Conservation (phyloP, 352 stramenopile genomes). For the Phytophthora pseudosyringae region DNA sequence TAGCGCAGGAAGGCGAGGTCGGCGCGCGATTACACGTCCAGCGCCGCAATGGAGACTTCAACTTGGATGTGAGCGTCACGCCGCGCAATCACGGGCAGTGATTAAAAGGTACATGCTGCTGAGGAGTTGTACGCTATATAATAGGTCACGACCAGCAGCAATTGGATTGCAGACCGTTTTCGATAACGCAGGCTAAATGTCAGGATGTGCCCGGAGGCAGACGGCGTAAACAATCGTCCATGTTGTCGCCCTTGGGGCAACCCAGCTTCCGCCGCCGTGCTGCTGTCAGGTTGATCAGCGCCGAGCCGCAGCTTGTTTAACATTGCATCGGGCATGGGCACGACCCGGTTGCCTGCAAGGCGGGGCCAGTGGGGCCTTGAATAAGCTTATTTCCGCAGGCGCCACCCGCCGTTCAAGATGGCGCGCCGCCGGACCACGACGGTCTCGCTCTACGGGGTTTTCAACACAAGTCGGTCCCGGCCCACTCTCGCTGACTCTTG, state of each 20-base stretch:
- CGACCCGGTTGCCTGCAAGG: background rate
- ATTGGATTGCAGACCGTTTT: no score
- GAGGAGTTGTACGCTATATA: no score
- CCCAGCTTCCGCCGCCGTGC: background rate
- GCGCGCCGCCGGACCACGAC: constrained; percentile 1
- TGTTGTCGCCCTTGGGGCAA: constrained; percentile 11
- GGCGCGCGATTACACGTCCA: background rate
- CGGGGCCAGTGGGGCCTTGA: no score
- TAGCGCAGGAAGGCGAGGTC: background rate
- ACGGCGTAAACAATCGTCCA: constrained; percentile 5
- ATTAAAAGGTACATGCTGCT: background rate
- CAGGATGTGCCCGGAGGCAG: background rate
- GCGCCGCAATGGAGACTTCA: constrained; percentile 1
- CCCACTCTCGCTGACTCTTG: constrained; percentile 24
- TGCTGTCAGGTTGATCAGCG: constrained; percentile 13
- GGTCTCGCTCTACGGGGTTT: constrained; percentile 7
- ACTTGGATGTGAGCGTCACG: no score
- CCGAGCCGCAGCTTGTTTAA: constrained; percentile 13
- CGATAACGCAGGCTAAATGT: background rate
- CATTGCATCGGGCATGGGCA: background rate
- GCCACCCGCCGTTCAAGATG: background rate
- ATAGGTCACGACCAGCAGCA: no score
- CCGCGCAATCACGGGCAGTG: background rate
- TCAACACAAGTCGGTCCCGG: constrained; percentile 16
- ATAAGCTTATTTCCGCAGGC: background rate